These are phyloP conservation scores for Sphagnum fallax DNA, from an alignment of 228 moss, liverwort and hornwort species.

Conservation along the genomic window DNA sequence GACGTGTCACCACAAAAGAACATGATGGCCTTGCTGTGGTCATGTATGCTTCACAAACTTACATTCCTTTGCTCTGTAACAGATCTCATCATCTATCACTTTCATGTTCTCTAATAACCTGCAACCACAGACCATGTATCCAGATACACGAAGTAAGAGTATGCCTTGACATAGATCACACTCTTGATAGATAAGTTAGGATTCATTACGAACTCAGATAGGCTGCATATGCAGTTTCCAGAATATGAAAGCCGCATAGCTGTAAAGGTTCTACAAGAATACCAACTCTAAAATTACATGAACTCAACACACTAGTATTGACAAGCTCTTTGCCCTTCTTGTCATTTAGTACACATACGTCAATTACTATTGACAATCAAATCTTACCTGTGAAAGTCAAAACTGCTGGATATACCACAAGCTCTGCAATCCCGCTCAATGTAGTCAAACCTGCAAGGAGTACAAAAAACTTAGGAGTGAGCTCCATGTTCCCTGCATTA, in stretches of 20 bases:
- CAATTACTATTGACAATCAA: neutral
- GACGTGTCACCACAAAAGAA: constrained; percentile 5
- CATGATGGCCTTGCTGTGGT: neutral
- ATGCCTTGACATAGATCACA: too few species aligned
- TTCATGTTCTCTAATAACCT: constrained; percentile 87
- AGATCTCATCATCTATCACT: constrained; percentile 87
- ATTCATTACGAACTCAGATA: too few species aligned
- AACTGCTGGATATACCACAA: constrained; percentile 75
- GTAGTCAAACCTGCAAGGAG: constrained; percentile 72
- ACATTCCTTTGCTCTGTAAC: constrained; percentile 87
- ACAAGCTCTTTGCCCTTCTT: too few species aligned
- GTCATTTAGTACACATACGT: too few species aligned
- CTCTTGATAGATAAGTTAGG: too few species aligned
- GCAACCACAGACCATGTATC: constrained; percentile 9
- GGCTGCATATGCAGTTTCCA: too few species aligned
- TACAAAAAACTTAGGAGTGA: too few species aligned
- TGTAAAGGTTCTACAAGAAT: too few species aligned
- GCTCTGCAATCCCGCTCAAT: constrained; percentile 87
- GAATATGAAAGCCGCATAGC: too few species aligned
- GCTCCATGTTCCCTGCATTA: neutral
- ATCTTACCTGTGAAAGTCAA: constrained; percentile 55
- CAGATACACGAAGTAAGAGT: neutral
- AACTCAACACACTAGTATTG: too few species aligned
- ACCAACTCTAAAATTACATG: too few species aligned
- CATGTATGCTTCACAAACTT: constrained; percentile 4